Base-by-base conservation (phyloP, 192 early-diverging fungal genomes). In the Backusella westeae region DNA sequence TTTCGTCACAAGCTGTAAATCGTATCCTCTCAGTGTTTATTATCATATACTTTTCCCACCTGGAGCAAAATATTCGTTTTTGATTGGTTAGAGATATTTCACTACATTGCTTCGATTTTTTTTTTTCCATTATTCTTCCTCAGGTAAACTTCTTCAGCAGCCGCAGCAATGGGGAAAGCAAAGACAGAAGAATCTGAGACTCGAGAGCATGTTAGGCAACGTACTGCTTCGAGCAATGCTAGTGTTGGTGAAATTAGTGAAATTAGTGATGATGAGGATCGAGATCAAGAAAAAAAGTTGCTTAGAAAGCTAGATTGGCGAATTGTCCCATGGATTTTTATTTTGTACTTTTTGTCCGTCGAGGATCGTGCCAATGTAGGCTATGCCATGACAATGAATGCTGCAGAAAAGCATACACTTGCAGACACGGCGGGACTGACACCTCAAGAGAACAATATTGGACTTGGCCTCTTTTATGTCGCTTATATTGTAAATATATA, bases 381-480 rank as follows among this genome's bases (percentile, higher is more conserved):
- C 14, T 81, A 73, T 63, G 71, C 80, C 67, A 74, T 81, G 67
- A 81, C 80, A 17, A 81, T 81, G 80, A 81, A 81, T 44, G 46
- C 70, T 59, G 46, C 77, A 74, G 52, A 67, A 39, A 76, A 76
- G 0, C 80, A 81, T 71, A 72, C 76, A n/a, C 42, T 81, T 7
- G 80, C 80, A 23, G 49, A 70, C 5, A 72, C 73, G 4, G 75
- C 75, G 19, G 34, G 34, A 3, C 34, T 81, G 8, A 36, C 75
- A 17, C 46, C 59, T 2, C 63, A 72, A 36, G 71, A 81, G 38
- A 81, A 77, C 23, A 81, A 77, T 46, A 77, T 81, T 67, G 80
- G 80, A 14, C 71, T 77, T 9, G 80, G 80, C 6, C 42, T 81
- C 2, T 81, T 81, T 72, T 81, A 81, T 41, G 80, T 81, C 0